A percentile compares a stretch with the other conserved stretches of the same genome.
These are phyloP conservation scores for Stachybotrys elegans DNA, from an alignment of 2,329 filamentous ascomycete genomes.

Conservation along the genomic window DNA sequence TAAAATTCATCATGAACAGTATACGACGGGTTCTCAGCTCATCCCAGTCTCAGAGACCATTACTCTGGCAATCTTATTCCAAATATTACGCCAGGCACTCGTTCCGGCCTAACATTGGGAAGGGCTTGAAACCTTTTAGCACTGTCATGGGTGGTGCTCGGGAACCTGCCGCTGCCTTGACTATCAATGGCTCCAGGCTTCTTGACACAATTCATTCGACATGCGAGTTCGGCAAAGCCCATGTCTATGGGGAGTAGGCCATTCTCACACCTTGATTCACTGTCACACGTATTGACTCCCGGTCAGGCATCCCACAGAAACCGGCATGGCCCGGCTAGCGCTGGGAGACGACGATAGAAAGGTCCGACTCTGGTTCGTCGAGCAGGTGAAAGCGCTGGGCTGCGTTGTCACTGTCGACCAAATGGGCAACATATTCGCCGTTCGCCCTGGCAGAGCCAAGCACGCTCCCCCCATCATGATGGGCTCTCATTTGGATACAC, in stretches of 20 bases:
- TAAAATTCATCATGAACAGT: too few relatives aligned
- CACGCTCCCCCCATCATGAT: constrained; percentile 60
- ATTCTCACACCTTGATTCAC: neutral
- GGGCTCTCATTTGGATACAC: constrained; percentile 65
- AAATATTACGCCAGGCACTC: too few relatives aligned
- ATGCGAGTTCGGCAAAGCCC: neutral
- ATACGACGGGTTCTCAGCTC: too few relatives aligned
- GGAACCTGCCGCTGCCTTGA: neutral
- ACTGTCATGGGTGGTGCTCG: too few relatives aligned
- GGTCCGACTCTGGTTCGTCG: constrained; percentile 70
- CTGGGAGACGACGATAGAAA: constrained; percentile 67
- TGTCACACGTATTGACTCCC: neutral
- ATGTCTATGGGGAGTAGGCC: neutral
- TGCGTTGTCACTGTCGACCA: constrained; percentile 65
- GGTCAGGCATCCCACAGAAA: constrained; percentile 39
- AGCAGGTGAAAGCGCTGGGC: constrained; percentile 56
- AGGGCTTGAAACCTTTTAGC: too few relatives aligned
- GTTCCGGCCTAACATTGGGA: too few relatives aligned
- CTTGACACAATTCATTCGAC: neutral
- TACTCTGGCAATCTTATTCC: too few relatives aligned
- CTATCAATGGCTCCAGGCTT: neutral
- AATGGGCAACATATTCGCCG: constrained; percentile 79
- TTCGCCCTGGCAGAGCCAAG: constrained; percentile 55
- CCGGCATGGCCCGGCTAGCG: constrained; percentile 71
- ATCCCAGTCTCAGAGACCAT: too few relatives aligned